Base-by-base conservation (phyloP, 257 asterid species). In the Solanum paucissectum region DNA sequence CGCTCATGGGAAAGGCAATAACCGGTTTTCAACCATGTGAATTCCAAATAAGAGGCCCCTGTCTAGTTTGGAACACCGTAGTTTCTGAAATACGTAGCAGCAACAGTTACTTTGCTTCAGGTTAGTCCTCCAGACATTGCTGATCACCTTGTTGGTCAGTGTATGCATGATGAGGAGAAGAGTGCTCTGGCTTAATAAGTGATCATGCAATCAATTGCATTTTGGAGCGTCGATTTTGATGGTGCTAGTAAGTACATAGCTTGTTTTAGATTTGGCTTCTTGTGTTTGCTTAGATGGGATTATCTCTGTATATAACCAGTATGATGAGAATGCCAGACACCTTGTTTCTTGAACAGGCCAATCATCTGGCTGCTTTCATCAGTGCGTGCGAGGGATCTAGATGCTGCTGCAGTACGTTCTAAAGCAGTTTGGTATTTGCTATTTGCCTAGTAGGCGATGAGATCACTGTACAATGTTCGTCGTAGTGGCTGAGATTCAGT, bases 1-100 rank as follows among this genome's bases (percentile, higher is more conserved):
- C 98, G 5, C 83, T 94, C 88, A 90, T 94, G 98, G 94, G 93
- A 66, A 95, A 91, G 91, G 95, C 94, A 44, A 81, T 94, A 91
- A 89, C 84, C 3, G 90, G 94, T 44, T 89, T 88, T 71, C 93
- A 91, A 85, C 91, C 90, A 6, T 93, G 95, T 55, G 93, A 92
- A 84, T 72, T 93, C 76, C 89, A 89, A 79, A 94, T 89, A 62
- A 91, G 83, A 90, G 98, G 96, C 5, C 55, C 94, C 60, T 88
- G 88, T 86, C 91, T 95, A 8, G 91, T 93, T 76, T 96, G 99
- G 99, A 93, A 91, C 86, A 89, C 91, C 88, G 83, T 83, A 88
- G 91, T 55, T 89, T 77, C 84, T 92, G 89, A 89, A 89, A 60
- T 55, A 44, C 18, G 20, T 27, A 44, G 66, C 40, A 46, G 85